Evolutionary conservation across 495 filamentous ascomycete species (phyloP).

Genomic region (Penicillium waksmanii): DNA sequence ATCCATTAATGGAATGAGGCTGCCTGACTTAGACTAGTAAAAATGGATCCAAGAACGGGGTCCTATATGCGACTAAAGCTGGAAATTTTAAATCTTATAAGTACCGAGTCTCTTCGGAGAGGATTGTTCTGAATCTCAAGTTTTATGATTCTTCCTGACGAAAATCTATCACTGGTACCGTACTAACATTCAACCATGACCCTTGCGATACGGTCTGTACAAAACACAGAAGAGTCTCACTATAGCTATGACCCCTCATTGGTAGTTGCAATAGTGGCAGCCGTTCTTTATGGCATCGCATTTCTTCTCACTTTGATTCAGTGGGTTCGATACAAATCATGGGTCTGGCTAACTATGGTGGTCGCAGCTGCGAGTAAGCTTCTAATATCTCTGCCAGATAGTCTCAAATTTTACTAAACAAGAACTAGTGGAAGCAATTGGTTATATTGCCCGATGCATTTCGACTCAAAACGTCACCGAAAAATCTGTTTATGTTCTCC

Average conservation of each 20-base stretch:
- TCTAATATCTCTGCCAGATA: neutral
- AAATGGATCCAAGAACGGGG: neutral
- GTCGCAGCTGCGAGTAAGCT: conserved; percentile 46
- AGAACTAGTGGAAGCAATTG: conserved; percentile 47
- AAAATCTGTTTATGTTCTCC: conserved; percentile 35
- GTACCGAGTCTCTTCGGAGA: no score
- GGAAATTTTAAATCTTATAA: no score
- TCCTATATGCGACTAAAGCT: neutral
- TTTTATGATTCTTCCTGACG: no score
- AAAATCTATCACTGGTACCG: no score
- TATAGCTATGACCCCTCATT: conserved; percentile 57
- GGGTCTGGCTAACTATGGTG: conserved; percentile 52
- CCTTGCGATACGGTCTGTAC: neutral
- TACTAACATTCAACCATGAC: neutral
- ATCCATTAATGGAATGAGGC: neutral
- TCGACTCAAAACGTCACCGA: conserved; percentile 37
- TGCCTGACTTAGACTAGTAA: neutral
- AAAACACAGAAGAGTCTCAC: neutral
- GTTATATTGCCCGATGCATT: conserved; percentile 44
- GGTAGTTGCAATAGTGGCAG: conserved; percentile 51
- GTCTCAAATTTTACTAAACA: neutral
- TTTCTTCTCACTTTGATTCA: conserved; percentile 42
- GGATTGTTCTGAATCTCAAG: no score
- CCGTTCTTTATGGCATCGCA: conserved; percentile 47
- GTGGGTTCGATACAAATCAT: conserved; percentile 44